Percentiles rank a stretch among this genome's conserved stretches.
phyloP scores from a whole-genome alignment of 2,329 filamentous ascomycete genomes.

The Pseudopyrenochaeta lycopersici region DNA sequence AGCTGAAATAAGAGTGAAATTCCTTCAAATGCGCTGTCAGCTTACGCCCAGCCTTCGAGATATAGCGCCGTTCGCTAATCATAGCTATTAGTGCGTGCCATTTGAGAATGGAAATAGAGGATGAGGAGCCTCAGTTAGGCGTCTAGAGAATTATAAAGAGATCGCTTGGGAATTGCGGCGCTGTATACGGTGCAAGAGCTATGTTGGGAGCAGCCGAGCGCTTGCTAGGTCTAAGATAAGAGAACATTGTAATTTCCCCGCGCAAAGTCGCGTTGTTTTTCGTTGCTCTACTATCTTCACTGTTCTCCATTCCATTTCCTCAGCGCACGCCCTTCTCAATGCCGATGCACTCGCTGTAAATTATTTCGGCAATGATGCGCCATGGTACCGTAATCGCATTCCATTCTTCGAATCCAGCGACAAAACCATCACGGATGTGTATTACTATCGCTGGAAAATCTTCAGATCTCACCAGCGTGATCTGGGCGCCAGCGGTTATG shows the following conservation, averaged over 20 bases:
- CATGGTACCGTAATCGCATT: conserved; percentile 52
- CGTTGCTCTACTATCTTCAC: too few relatives aligned
- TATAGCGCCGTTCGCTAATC: not conserved
- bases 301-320: not conserved
- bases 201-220: not conserved
- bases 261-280: too few relatives aligned
- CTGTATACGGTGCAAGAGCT: too few relatives aligned
- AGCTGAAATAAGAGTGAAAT: not conserved
- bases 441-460: conserved; percentile 58
- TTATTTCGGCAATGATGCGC: conserved; percentile 54
- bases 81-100: not conserved
- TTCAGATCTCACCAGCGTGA: conserved; percentile 57
- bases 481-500: conserved; percentile 53
- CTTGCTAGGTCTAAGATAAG: too few relatives aligned
- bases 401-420: conserved; percentile 54
- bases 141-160: too few relatives aligned
- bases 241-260: too few relatives aligned
- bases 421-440: conserved; percentile 51
- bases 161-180: too few relatives aligned
- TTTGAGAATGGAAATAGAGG: too few relatives aligned
- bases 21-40: not conserved
- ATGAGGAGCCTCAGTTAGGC: too few relatives aligned
- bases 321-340: conserved; percentile 30
- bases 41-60: not conserved
- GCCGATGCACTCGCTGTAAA: conserved; percentile 32